A percentile compares a stretch with the other conserved stretches of the same genome.
These are phyloP conservation scores for Rachicladosporium sp. DNA, from an alignment of 2,329 filamentous ascomycete species.

Conservation along the genomic window DNA sequence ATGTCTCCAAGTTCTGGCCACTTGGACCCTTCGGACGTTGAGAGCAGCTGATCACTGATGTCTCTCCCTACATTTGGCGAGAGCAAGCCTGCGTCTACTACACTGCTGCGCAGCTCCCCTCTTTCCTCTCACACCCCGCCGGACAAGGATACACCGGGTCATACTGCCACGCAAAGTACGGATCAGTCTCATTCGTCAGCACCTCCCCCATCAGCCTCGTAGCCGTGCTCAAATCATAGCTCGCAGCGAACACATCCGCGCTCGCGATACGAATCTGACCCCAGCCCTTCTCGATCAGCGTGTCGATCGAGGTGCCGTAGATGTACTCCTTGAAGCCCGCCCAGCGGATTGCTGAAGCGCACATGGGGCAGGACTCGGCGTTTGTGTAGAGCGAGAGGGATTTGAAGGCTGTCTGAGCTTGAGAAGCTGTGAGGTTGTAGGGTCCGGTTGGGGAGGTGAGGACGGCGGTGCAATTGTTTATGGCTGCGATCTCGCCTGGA, in stretches of 20 bases:
- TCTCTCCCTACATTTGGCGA: no score
- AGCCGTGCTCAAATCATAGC: slow-evolving; percentile 23
- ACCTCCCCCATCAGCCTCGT: slow-evolving; percentile 34
- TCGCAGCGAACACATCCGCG: slow-evolving; percentile 35
- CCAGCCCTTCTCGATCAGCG: slow-evolving; percentile 38
- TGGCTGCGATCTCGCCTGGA: slow-evolving; percentile 42
- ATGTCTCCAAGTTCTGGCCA: no score
- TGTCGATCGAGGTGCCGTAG: slow-evolving; percentile 40
- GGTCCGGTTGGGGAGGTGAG: slow-evolving; percentile 35
- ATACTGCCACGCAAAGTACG: slow-evolving; percentile 44
- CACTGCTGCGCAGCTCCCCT: no score
- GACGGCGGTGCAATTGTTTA: slow-evolving; percentile 40
- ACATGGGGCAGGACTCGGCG: slow-evolving; percentile 47
- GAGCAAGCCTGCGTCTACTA: no score
- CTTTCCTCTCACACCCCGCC: slow-evolving; percentile 16
- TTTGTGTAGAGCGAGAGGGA: slow-evolving; percentile 44
- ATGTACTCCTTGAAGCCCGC: slow-evolving; percentile 44
- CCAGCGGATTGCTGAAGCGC: slow-evolving; percentile 45
- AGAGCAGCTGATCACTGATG: no score
- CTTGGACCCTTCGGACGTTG: no score
- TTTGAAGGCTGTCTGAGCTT: slow-evolving; percentile 35
- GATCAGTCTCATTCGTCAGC: slow-evolving; percentile 42
- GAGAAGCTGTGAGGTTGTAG: slow-evolving; percentile 30
- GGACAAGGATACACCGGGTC: slow-evolving; percentile 26
- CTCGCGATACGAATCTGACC: slow-evolving; percentile 37